Base-by-base conservation (phyloP, 2,329 filamentous ascomycete genomes). In the Nothomitra cinnamomea region DNA sequence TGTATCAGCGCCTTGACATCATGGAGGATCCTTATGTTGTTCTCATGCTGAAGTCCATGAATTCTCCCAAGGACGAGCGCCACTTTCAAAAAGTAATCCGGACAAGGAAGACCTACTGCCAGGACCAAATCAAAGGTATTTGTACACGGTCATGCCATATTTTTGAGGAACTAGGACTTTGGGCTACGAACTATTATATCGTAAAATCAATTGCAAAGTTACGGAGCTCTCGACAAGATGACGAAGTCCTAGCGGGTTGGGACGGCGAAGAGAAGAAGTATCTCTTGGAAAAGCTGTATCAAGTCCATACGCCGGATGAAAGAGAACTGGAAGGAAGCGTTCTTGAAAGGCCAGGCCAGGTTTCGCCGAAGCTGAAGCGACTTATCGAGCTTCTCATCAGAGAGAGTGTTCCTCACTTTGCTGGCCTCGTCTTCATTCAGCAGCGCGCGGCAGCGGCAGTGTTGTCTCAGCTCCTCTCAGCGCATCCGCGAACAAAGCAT, bases 131-230 rank as follows among this genome's bases (percentile, higher is more conserved):
- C 58, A 73, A 68, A 53, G 67, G 68, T 0, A 72, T 88, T 6
- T 68, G 69, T 43, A 67, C 69, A 1, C 77, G 74, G 32, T 70
- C 74, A 12, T 48, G 57, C 1, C 70, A 72, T 13, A 70, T 88
- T 1, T 70, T 69, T 21, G 58, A 62, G 2, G 74, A 83, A 47
- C 70, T 88, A 2, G 85, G 85, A 0, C 58, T 70, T 1, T 89
- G 83, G 82, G 82, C 82, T 1, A 75, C 76, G 0, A 80, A 88
- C 50, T 75, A 74, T 51, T 88, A 81, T 61, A 75, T 88, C 22
- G 65, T 66, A 52, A 69, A 68, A 38, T 72, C 74, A 2, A 67
- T 79, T 8, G 64, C 61, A 48, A 65, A 65, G 48, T 60, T 70
- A 10, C 59, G 57, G 43, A 51, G 15, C 13, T 56, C 28, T 50